phyloP scores from a whole-genome alignment of 345 rosid species.

The Eucalyptus erythrocorys region DNA sequence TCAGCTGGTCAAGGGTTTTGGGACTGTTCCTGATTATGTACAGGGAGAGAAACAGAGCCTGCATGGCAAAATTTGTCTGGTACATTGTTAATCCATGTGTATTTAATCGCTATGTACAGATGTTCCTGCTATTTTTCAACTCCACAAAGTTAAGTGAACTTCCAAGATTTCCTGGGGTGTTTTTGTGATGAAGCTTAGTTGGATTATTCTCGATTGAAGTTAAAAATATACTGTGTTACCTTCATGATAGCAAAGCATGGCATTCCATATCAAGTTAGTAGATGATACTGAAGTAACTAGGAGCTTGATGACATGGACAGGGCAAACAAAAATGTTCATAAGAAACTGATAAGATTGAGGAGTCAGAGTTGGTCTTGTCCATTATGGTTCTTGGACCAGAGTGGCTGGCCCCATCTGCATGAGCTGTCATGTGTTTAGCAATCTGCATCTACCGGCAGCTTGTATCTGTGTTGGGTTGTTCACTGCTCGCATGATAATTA shows the following conservation, averaged over 20 bases:
- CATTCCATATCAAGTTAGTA: neutral
- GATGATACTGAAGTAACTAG: neutral
- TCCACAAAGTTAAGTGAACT: neutral
- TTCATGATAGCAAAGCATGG: neutral
- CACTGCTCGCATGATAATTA: no score
- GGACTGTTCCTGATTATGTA: neutral
- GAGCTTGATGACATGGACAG: neutral
- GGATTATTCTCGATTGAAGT: neutral
- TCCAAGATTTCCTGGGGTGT: neutral
- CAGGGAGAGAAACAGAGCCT: neutral
- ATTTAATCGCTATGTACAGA: neutral
- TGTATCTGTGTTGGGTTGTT: neutral
- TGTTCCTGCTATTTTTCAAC: neutral
- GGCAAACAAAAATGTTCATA: neutral
- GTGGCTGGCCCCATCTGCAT: neutral
- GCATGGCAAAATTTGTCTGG: neutral
- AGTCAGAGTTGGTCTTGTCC: neutral
- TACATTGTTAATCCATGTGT: neutral
- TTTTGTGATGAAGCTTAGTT: neutral
- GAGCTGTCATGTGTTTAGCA: neutral
- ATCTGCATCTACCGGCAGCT: neutral
- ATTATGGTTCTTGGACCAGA: neutral
- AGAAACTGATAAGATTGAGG: neutral
- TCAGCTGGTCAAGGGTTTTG: neutral
- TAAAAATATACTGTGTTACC: neutral